A percentile compares a stretch with the other conserved stretches of the same genome.
phyloP scores from a whole-genome alignment of 2,329 filamentous ascomycete genomes.

The Pseudogymnoascus sp. region DNA sequence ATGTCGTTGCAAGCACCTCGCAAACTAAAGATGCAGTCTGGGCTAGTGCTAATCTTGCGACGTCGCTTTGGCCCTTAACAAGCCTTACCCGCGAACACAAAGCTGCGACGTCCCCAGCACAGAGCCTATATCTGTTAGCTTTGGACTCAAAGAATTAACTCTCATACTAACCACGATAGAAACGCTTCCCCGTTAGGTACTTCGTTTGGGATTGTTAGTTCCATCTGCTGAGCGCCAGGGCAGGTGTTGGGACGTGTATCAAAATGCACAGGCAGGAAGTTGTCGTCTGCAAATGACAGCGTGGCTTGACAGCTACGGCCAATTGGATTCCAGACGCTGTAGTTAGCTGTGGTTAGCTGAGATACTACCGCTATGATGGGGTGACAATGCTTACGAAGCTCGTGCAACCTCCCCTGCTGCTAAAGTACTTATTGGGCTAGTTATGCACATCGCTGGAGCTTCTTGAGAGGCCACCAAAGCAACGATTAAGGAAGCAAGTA shows the following conservation, averaged over 20 bases:
- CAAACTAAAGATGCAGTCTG: background rate
- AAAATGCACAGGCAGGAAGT: background rate
- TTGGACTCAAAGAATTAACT: background rate
- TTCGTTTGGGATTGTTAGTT: background rate
- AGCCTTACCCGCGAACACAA: background rate
- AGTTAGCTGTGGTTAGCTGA: background rate
- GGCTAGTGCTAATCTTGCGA: background rate
- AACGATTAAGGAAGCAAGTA: background rate
- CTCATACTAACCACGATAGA: background rate
- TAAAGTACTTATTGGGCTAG: background rate
- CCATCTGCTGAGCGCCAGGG: background rate
- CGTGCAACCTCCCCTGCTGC: background rate
- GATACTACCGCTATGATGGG: background rate
- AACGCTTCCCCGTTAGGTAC: background rate
- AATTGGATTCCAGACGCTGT: background rate
- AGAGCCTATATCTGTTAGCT: background rate
- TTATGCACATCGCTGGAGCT: background rate
- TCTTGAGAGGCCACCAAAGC: background rate
- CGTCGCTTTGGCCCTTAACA: background rate
- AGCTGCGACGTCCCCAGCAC: background rate
- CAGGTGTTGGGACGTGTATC: background rate
- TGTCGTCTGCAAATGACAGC: background rate
- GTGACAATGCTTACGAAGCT: background rate
- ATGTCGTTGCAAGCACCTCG: background rate
- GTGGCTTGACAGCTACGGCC: background rate